Evolutionary conservation across 2,329 filamentous ascomycete species (phyloP).

Genomic region (Beauveria asiatica): DNA sequence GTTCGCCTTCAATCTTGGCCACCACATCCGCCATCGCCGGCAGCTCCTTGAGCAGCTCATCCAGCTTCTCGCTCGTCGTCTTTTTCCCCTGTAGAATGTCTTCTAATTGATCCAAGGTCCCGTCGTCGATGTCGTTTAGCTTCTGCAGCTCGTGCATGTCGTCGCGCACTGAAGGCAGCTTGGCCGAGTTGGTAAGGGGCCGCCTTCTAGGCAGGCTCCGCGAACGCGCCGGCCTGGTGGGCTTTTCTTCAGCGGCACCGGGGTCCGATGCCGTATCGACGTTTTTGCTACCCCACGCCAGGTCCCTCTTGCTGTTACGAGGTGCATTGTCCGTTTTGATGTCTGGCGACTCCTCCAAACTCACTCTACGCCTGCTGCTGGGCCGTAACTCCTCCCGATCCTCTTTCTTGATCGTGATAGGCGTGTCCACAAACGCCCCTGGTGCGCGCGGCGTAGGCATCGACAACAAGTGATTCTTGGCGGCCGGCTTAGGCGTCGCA

Average conservation of each 20-base stretch:
- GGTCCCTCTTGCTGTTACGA: slow-evolving; percentile 20
- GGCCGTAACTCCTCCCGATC: neutral
- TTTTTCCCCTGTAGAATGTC: slow-evolving; percentile 37
- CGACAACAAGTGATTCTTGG: slow-evolving; percentile 35
- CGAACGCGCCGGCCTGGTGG: slow-evolving; percentile 17
- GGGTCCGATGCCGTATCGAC: slow-evolving; percentile 23
- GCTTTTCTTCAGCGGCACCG: neutral
- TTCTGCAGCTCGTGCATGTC: slow-evolving; percentile 46
- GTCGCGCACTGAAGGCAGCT: slow-evolving; percentile 45
- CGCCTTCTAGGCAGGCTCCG: slow-evolving; percentile 35
- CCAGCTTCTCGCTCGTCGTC: slow-evolving; percentile 18
- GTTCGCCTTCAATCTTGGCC: neutral
- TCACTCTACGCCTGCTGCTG: neutral
- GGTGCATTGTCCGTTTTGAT: slow-evolving; percentile 14
- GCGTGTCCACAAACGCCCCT: slow-evolving; percentile 50
- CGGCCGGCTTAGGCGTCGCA: slow-evolving; percentile 37
- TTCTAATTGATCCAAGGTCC: slow-evolving; percentile 50
- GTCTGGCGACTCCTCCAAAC: slow-evolving; percentile 11
- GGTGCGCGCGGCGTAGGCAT: slow-evolving; percentile 46
- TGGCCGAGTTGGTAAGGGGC: slow-evolving; percentile 44
- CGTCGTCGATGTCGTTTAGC: slow-evolving; percentile 48
- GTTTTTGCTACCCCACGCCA: slow-evolving; percentile 18
- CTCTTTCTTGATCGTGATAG: slow-evolving; percentile 36
- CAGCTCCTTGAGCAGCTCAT: slow-evolving; percentile 19
- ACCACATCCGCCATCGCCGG: slow-evolving; percentile 6